A percentile compares a stretch with the other conserved stretches of the same genome.
These are phyloP conservation scores for Cyclospora cayetanensis DNA, from an alignment of 169 alveolate genomes.

Conservation along the genomic window DNA sequence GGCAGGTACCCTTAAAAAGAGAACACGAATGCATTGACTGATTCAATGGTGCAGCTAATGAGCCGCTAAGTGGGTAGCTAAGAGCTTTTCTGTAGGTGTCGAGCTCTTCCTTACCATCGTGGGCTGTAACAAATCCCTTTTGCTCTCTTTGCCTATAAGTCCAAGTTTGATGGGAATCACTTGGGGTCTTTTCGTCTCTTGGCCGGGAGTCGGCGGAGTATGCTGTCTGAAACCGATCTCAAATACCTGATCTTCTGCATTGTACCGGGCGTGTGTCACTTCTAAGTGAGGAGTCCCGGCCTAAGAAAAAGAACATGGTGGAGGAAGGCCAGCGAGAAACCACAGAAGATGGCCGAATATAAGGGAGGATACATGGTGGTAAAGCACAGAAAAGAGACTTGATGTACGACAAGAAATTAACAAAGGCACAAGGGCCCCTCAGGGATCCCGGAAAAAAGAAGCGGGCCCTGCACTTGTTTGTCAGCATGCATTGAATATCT, in stretches of 20 bases:
- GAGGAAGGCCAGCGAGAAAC: too few species aligned
- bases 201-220: constrained; percentile 89
- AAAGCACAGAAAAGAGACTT: not conserved
- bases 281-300: constrained; percentile 81
- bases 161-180: constrained; percentile 91
- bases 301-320: not conserved
- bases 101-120: not conserved
- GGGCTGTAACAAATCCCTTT: constrained; percentile 76
- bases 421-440: too few species aligned
- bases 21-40: not conserved
- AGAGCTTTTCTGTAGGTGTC: too few species aligned
- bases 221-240: constrained; percentile 84
- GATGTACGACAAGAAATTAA: not conserved
- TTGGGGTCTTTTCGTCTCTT: constrained; percentile 86
- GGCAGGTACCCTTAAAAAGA: not conserved
- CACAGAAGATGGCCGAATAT: not conserved
- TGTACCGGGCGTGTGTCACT: constrained; percentile 76
- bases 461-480: too few species aligned
- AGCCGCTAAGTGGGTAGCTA: not conserved
- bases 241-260: constrained; percentile 75
- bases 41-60: not conserved
- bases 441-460: too few species aligned
- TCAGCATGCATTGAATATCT: too few species aligned
- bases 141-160: constrained; percentile 80
- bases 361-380: not conserved